A percentile compares a stretch with the other conserved stretches of the same genome.
These are phyloP conservation scores for Mycena metata DNA, from an alignment of 768 basidiomycete genomes.

Conservation along the genomic window DNA sequence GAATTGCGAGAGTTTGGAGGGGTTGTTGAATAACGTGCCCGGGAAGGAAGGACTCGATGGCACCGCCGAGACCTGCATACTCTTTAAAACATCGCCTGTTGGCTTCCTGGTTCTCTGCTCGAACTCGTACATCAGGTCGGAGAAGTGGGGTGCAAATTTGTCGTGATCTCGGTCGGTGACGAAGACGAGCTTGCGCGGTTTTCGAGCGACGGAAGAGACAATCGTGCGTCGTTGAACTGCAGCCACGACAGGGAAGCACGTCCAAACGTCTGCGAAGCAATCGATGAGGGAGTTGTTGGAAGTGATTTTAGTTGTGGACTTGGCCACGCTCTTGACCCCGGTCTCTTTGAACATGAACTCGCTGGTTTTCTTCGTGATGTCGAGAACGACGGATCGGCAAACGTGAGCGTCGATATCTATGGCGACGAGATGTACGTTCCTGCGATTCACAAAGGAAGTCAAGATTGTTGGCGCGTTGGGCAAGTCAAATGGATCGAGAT, in stretches of 20 bases:
- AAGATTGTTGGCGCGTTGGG: conserved; percentile 43
- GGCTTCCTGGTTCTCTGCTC: conserved; percentile 68
- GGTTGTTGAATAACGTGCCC: conserved; percentile 29
- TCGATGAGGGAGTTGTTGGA: conserved; percentile 66
- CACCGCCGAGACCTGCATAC: conserved; percentile 50
- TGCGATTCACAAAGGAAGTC: conserved; percentile 62
- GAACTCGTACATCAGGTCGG: conserved; percentile 59
- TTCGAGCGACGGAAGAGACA: conserved; percentile 49
- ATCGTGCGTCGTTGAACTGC: conserved; percentile 63
- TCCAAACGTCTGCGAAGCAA: conserved; percentile 71
- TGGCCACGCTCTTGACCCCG: conserved; percentile 42
- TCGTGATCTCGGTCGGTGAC: conserved; percentile 55
- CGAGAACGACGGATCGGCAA: conserved; percentile 60
- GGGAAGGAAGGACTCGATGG: conserved; percentile 46
- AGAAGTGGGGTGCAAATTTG: conserved; percentile 58
- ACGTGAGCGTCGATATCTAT: conserved; percentile 50
- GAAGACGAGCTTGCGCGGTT: conserved; percentile 55
- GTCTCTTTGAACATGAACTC: conserved; percentile 69
- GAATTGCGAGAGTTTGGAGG: conserved; percentile 54
- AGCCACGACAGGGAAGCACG: conserved; percentile 69
- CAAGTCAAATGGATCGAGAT: conserved; percentile 51
- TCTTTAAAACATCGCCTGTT: conserved; percentile 57
- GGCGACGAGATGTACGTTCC: conserved; percentile 57
- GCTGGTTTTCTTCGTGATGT: conserved; percentile 68
- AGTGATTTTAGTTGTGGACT: conserved; percentile 38